Conservation (phyloP, 805 yeast genomes). For the Myxozyma sirexii region DNA sequence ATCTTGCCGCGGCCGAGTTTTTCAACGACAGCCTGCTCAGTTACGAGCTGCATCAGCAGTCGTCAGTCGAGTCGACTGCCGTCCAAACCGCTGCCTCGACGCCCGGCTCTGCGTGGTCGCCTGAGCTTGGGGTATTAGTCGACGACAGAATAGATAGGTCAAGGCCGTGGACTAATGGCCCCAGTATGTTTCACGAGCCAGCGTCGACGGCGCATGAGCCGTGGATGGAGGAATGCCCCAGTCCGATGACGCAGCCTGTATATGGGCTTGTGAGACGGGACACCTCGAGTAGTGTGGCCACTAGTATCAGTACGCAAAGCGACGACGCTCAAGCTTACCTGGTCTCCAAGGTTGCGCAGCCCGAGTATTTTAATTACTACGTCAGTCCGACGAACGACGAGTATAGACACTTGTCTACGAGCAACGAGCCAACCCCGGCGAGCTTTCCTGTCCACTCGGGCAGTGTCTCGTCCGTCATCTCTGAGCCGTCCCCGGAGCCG, state of each 20-base stretch:
- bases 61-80: too few species aligned
- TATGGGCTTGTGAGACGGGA: background rate
- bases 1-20: background rate
- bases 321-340: background rate
- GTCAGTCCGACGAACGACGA: background rate
- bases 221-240: background rate
- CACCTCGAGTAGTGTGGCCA: conserved; percentile 1
- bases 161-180: background rate
- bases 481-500: background rate
- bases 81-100: too few species aligned
- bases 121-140: background rate
- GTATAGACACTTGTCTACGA: background rate
- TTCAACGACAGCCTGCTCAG: background rate
- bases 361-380: background rate
- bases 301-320: background rate
- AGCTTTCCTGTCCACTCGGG: background rate
- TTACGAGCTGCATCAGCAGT: too few species aligned
- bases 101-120: background rate
- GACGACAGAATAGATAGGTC: background rate
- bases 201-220: background rate
- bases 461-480: background rate
- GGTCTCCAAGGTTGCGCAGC: background rate
- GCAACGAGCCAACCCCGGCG: background rate
- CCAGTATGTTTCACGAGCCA: background rate
- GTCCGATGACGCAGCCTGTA: background rate